Percentiles rank a stretch among this genome's conserved stretches.
Evolutionary conservation across 2,329 filamentous ascomycete genomes (phyloP).

Genomic region (Phialemoniopsis sp.): DNA sequence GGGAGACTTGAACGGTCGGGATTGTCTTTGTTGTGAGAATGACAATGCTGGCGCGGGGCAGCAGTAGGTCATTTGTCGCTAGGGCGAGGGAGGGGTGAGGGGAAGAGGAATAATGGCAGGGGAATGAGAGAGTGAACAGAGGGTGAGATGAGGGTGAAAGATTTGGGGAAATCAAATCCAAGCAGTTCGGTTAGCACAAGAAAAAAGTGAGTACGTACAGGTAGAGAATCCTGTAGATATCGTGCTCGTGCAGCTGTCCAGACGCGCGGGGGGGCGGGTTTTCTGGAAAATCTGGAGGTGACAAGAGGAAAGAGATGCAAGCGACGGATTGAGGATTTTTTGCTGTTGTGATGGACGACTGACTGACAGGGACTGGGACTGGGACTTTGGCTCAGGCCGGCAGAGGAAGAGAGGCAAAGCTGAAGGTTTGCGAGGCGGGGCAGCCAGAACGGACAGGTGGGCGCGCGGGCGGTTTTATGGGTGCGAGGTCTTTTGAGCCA

Average conservation of each 20-base stretch:
- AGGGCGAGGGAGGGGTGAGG: too few relatives aligned
- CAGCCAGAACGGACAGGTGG: neutral
- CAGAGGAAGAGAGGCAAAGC: neutral
- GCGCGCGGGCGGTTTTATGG: neutral
- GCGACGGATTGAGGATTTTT: neutral
- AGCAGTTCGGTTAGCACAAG: too few relatives aligned
- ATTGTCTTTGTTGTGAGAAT: too few relatives aligned
- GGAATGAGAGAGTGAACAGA: too few relatives aligned
- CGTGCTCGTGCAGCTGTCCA: neutral
- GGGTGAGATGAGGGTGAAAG: too few relatives aligned
- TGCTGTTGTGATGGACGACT: neutral
- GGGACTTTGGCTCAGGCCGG: neutral
- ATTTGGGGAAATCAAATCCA: too few relatives aligned
- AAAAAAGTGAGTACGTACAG: too few relatives aligned
- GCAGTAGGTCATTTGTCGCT: too few relatives aligned
- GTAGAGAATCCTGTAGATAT: too few relatives aligned
- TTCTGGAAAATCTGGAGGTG: neutral
- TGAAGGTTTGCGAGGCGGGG: slow-evolving; percentile 1
- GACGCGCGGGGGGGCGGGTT: neutral
- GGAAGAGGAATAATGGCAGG: too few relatives aligned
- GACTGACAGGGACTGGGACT: neutral
- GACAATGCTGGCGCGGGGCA: too few relatives aligned
- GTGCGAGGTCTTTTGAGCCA: neutral
- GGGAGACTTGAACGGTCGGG: too few relatives aligned
- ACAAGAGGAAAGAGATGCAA: neutral